Conservation (phyloP, 2,329 filamentous ascomycete species). For the Claviceps lovelessii region DNA sequence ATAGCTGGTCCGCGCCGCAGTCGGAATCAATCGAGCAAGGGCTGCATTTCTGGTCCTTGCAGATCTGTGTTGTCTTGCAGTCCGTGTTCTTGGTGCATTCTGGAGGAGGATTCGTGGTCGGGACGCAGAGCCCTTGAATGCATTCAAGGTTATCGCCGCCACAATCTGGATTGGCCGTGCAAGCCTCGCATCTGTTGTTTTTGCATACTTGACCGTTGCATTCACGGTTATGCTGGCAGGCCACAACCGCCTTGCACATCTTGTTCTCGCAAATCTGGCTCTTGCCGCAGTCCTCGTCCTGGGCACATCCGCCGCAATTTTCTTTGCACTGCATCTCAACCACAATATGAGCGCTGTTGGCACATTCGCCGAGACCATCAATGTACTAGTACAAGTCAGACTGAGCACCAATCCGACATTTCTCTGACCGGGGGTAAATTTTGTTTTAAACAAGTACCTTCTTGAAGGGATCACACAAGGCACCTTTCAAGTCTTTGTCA, state of each 20-base stretch:
- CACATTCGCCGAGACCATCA: slow-evolving; percentile 5
- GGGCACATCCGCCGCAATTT: slow-evolving; percentile 2
- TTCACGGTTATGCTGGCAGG: slow-evolving; percentile 4
- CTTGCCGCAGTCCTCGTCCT: slow-evolving; percentile 3
- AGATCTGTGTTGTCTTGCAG: slow-evolving; percentile 5
- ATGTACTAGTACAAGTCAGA: slow-evolving; percentile 1
- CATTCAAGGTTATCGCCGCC: slow-evolving; percentile 2
- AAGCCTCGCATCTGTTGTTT: slow-evolving; percentile 3
- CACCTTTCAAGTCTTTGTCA: not conserved
- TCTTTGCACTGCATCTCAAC: slow-evolving; percentile 4
- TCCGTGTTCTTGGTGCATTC: slow-evolving; percentile 7
- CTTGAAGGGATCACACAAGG: slow-evolving; percentile 4
- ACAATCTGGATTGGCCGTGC: slow-evolving; percentile 2
- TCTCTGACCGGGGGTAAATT: not conserved
- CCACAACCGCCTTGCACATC: slow-evolving; percentile 1
- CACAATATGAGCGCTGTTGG: not conserved
- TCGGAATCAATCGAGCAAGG: slow-evolving; percentile 4
- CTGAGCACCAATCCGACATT: too few relatives aligned
- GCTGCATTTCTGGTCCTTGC: slow-evolving; percentile 5
- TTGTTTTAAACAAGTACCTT: not conserved
- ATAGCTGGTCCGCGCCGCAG: slow-evolving; percentile 3
- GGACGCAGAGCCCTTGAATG: slow-evolving; percentile 3
- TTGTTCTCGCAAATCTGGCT: slow-evolving; percentile 1
- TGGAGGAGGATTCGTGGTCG: slow-evolving; percentile 1
- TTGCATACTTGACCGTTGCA: slow-evolving; percentile 6